Percentiles rank a stretch among this genome's conserved stretches.
These are phyloP conservation scores for Rubia yunnanensis DNA, from an alignment of 257 asterid species.

Conservation along the genomic window DNA sequence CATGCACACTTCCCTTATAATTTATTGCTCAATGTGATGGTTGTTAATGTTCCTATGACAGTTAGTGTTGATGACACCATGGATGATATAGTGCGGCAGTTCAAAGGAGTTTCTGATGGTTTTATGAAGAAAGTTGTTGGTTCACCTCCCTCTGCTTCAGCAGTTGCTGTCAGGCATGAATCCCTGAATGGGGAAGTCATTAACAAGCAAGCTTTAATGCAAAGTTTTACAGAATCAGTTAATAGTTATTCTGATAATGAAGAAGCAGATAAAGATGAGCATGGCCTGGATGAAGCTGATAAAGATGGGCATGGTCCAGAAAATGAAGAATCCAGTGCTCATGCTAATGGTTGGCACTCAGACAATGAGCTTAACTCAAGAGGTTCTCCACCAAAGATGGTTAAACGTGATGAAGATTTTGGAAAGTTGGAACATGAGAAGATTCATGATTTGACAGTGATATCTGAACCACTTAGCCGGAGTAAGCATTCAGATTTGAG, in stretches of 20 bases:
- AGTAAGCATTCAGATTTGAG: constrained; percentile 41
- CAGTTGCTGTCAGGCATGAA: constrained; percentile 39
- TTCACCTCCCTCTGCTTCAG: constrained; percentile 42
- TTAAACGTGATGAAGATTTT: constrained; percentile 38
- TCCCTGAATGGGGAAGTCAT: constrained; percentile 71
- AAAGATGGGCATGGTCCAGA: constrained; percentile 52
- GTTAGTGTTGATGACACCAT: constrained; percentile 98
- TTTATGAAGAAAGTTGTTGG: constrained; percentile 60
- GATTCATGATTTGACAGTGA: constrained; percentile 26
- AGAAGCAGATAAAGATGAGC: constrained; percentile 59
- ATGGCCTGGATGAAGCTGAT: constrained; percentile 36
- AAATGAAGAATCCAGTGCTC: constrained; percentile 37
- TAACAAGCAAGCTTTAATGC: constrained; percentile 40
- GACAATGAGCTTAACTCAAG: constrained; percentile 57
- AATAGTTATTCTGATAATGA: constrained; percentile 80
- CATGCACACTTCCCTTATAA: not conserved
- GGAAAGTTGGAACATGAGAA: constrained; percentile 35
- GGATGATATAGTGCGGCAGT: constrained; percentile 97
- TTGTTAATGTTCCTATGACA: constrained; percentile 19
- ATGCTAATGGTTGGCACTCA: constrained; percentile 50
- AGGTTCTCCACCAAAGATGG: constrained; percentile 43
- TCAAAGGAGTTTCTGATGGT: constrained; percentile 96
- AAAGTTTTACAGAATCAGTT: constrained; percentile 52
- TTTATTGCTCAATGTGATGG: not conserved
- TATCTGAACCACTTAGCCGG: constrained; percentile 31